Percentiles rank a stretch among this genome's conserved stretches.
phyloP scores from a whole-genome alignment of 169 alveolate genomes.

The Eimeria falciformis region DNA sequence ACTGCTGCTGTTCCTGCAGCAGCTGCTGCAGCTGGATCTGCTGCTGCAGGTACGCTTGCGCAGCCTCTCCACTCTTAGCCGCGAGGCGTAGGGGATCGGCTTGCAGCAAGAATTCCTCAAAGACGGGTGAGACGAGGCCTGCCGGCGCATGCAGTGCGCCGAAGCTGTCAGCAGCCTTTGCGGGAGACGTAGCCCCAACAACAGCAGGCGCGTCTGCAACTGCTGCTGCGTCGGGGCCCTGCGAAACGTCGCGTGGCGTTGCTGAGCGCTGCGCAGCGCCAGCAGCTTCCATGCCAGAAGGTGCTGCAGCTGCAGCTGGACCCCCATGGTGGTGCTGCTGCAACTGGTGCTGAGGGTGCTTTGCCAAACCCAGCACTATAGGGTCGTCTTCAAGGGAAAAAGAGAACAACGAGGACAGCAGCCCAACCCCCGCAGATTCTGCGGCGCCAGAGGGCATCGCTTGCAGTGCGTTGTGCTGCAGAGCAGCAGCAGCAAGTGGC shows the following conservation, averaged over 20 bases:
- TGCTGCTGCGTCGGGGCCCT: slow-evolving; percentile 16
- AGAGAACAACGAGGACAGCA: not conserved
- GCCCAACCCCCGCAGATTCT: slow-evolving; percentile 22
- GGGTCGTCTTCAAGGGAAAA: slow-evolving; percentile 38
- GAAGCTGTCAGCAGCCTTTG: not conserved
- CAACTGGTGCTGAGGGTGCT: not conserved
- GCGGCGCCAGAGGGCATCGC: slow-evolving; percentile 2
- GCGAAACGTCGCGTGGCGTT: slow-evolving; percentile 1
- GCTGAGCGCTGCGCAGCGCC: slow-evolving; percentile 26
- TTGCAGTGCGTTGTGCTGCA: slow-evolving; percentile 38
- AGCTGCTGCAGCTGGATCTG: slow-evolving; percentile 65
- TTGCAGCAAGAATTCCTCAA: slow-evolving; percentile 42
- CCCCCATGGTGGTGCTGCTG: slow-evolving; percentile 22
- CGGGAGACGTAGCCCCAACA: not conserved
- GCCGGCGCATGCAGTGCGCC: slow-evolving; percentile 26
- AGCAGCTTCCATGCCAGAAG: not conserved
- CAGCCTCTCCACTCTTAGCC: slow-evolving; percentile 33
- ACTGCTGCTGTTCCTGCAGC: slow-evolving; percentile 21
- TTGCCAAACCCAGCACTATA: slow-evolving; percentile 7
- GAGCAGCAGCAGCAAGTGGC: slow-evolving; percentile 42
- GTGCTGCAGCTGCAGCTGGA: slow-evolving; percentile 10
- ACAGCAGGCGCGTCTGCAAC: not conserved
- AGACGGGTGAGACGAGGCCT: slow-evolving; percentile 5
- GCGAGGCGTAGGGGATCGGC: slow-evolving; percentile 46
- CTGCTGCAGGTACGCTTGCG: slow-evolving; percentile 40